phyloP scores from a whole-genome alignment of 225 moss, liverwort and hornwort species.

The Antitrichia curtipendula region DNA sequence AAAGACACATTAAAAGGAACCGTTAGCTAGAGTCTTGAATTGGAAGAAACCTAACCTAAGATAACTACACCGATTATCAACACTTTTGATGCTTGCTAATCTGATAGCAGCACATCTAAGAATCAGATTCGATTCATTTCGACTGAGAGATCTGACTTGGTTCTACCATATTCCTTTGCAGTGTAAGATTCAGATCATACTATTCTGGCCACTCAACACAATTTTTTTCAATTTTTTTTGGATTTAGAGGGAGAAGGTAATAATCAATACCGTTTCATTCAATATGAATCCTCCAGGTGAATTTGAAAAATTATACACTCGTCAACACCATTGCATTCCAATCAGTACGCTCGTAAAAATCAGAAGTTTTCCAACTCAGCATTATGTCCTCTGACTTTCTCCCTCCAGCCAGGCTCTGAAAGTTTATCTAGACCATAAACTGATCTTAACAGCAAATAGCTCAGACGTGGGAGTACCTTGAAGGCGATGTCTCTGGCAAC shows the following conservation, averaged over 20 bases:
- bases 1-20: background rate
- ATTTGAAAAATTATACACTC: background rate
- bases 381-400: background rate
- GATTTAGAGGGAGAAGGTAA: background rate
- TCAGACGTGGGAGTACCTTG: constrained; percentile 5
- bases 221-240: background rate
- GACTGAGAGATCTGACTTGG: background rate
- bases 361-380: background rate
- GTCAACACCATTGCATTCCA: background rate
- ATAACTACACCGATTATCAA: background rate
- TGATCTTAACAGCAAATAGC: too few relatives aligned
- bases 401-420: background rate
- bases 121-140: background rate
- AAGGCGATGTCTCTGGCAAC: constrained; percentile 42
- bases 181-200: background rate
- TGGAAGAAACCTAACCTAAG: background rate
- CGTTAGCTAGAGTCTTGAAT: background rate
- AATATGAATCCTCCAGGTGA: background rate
- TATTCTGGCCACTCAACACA: background rate
- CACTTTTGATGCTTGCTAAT: too few relatives aligned
- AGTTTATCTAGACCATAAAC: background rate
- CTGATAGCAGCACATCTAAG: background rate
- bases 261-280: background rate
- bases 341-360: background rate
- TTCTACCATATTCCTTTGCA: background rate